A percentile compares a stretch with the other conserved stretches of the same genome.
Conservation (phyloP, 1,284 basidiomycete species). For the Pseudozyma tsukubaensis region DNA sequence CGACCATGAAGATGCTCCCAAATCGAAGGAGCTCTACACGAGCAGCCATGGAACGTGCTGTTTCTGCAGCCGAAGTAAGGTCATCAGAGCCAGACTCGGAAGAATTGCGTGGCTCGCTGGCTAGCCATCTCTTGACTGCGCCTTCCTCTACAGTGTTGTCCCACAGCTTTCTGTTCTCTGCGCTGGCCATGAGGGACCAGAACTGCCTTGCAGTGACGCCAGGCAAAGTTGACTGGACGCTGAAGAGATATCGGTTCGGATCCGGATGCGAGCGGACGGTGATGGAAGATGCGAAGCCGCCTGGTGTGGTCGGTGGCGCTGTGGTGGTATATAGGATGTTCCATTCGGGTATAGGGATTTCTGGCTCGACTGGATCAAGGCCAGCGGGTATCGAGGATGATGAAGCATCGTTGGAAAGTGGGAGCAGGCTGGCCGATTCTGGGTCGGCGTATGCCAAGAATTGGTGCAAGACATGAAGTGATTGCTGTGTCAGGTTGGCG, state of each 20-base stretch:
- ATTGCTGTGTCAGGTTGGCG: conserved; percentile 29
- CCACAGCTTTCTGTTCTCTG: conserved; percentile 58
- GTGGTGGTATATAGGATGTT: conserved; percentile 49
- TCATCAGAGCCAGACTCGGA: background rate
- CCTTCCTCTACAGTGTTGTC: conserved; percentile 52
- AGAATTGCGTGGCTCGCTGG: conserved; percentile 11
- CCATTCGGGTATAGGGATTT: conserved; percentile 54
- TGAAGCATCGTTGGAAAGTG: conserved; percentile 16
- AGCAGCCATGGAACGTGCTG: conserved; percentile 30
- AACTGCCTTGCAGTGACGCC: conserved; percentile 55
- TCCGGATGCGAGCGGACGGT: conserved; percentile 54
- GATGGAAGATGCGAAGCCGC: conserved; percentile 48
- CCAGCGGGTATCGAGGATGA: conserved; percentile 21
- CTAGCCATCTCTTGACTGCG: conserved; percentile 44
- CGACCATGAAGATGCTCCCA: conserved; percentile 63
- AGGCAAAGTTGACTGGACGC: conserved; percentile 54
- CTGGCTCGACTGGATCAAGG: conserved; percentile 12
- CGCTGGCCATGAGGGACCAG: conserved; percentile 63
- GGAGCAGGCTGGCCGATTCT: conserved; percentile 30
- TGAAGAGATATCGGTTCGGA: conserved; percentile 52
- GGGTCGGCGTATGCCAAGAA: conserved; percentile 49
- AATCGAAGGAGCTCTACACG: conserved; percentile 55
- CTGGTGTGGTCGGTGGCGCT: conserved; percentile 17
- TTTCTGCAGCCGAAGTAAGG: conserved; percentile 2
- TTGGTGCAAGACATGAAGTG: conserved; percentile 40